A percentile compares a stretch with the other conserved stretches of the same genome.
These are phyloP conservation scores for Fragilaria radians DNA, from an alignment of 108 stramenopile species.

Conservation along the genomic window DNA sequence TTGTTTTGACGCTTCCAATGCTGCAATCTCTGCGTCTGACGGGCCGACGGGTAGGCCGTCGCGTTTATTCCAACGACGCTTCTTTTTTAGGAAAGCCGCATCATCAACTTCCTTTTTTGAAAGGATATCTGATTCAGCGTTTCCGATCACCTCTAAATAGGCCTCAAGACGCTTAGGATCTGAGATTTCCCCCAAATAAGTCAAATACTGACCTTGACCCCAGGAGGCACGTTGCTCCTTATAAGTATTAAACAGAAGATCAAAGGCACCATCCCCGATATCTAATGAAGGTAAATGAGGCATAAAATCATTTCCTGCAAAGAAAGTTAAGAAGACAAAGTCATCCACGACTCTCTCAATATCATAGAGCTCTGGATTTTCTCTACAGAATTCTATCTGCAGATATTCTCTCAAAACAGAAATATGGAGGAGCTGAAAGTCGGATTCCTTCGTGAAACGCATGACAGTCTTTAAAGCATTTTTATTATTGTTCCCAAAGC, in stretches of 20 bases:
- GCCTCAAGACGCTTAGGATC: conserved; percentile 68
- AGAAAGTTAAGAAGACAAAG: conserved; percentile 98
- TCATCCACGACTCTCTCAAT: conserved; percentile 97
- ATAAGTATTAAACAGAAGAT: conserved; percentile 91
- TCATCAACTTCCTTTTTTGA: conserved; percentile 71
- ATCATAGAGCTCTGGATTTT: conserved; percentile 35
- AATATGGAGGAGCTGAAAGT: conserved; percentile 96
- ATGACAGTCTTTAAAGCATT: conserved; percentile 86
- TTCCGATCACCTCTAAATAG: conserved; percentile 80
- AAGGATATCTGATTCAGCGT: conserved; percentile 82
- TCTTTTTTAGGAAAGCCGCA: conserved; percentile 67
- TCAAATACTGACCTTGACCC: conserved; percentile 89
- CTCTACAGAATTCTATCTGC: conserved; percentile 77
- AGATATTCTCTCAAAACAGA: conserved; percentile 95
- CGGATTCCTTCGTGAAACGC: conserved; percentile 90
- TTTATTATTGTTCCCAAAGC: conserved; percentile 31
- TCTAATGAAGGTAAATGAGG: conserved; percentile 96
- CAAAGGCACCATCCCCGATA: conserved; percentile 95
- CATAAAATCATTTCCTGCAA: conserved; percentile 95
- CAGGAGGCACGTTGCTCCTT: conserved; percentile 72
- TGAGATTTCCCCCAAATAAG: conserved; percentile 73
- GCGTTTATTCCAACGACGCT: conserved; percentile 76
- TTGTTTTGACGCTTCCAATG: conserved; percentile 73
- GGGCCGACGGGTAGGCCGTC: conserved; percentile 65
- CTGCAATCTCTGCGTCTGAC: conserved; percentile 71